A percentile compares a stretch with the other conserved stretches of the same genome.
Evolutionary conservation across 305 asterid species (phyloP).

Genomic region (Lippia alba): DNA sequence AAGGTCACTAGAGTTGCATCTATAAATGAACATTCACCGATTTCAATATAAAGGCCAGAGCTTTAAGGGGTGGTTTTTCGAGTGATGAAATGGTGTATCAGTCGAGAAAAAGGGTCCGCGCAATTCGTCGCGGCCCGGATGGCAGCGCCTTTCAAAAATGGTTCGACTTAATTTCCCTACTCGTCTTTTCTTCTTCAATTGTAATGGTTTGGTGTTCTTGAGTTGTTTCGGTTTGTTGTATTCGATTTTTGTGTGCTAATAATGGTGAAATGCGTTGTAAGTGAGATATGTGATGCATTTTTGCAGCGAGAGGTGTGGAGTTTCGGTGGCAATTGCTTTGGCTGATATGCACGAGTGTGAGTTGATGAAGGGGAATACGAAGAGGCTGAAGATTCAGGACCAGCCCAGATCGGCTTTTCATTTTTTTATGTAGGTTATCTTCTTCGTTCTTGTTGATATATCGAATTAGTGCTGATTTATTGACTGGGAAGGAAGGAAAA

Average conservation of each 20-base stretch:
- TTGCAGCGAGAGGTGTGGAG: conserved; percentile 45
- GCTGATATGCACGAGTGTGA: conserved; percentile 47
- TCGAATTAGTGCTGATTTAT: neutral
- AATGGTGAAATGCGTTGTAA: neutral
- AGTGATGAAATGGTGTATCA: conserved; percentile 39
- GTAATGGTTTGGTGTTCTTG: neutral
- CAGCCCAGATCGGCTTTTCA: conserved; percentile 70
- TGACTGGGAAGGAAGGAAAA: neutral
- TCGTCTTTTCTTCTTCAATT: neutral
- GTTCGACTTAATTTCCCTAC: conserved; percentile 28
- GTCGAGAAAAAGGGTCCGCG: conserved; percentile 53
- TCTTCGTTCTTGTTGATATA: neutral
- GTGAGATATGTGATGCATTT: conserved; percentile 4
- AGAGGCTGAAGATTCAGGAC: conserved; percentile 35
- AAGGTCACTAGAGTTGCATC: neutral
- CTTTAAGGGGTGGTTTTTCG: conserved; percentile 15
- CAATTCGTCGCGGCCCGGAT: conserved; percentile 62
- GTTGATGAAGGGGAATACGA: conserved; percentile 17
- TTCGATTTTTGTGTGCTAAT: neutral
- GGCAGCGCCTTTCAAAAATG: conserved; percentile 70
- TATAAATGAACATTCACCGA: neutral
- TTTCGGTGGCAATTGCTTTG: conserved; percentile 44
- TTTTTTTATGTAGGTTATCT: conserved; percentile 47
- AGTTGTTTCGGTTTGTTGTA: neutral
- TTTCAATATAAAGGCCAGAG: conserved; percentile 1